Evolutionary conservation across 306 rosid species (phyloP).

Genomic region (Sesbania bispinosa): DNA sequence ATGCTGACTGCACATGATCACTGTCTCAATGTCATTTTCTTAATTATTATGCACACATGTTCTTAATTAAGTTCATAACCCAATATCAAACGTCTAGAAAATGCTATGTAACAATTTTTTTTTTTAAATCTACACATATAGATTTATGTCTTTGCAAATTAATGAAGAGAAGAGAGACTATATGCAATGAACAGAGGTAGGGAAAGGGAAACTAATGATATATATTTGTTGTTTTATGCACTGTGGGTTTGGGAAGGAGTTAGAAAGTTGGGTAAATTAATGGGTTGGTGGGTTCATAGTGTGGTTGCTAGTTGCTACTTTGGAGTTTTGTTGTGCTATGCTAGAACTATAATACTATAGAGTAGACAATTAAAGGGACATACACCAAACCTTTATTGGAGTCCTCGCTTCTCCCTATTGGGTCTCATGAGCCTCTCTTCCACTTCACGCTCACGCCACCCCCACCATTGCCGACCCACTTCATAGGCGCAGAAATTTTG

Average conservation of each 20-base stretch:
- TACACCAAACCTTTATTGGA: slow-evolving; percentile 16
- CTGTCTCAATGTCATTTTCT: slow-evolving; percentile 18
- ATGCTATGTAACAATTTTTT: not conserved
- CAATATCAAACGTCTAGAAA: not conserved
- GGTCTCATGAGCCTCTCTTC: not conserved
- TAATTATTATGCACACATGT: not conserved
- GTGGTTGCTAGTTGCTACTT: not conserved
- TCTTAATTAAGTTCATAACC: not conserved
- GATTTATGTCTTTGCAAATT: not conserved
- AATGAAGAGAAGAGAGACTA: not conserved
- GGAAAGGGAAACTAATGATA: too few species aligned
- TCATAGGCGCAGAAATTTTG: not conserved
- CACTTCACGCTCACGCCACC: slow-evolving; percentile 27
- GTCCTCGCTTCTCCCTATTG: not conserved
- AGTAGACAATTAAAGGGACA: too few species aligned
- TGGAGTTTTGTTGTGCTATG: slow-evolving; percentile 1
- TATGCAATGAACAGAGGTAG: not conserved
- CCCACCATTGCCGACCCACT: slow-evolving; percentile 37
- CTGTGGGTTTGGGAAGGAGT: not conserved
- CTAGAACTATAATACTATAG: too few species aligned
- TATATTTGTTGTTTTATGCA: not conserved
- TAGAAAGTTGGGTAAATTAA: not conserved
- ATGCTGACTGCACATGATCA: slow-evolving; percentile 1
- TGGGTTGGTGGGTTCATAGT: slow-evolving; percentile 28
- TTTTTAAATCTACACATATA: not conserved